These are phyloP conservation scores for Ogataea degrootiae DNA, from an alignment of 805 yeast genomes.

Conservation along the genomic window DNA sequence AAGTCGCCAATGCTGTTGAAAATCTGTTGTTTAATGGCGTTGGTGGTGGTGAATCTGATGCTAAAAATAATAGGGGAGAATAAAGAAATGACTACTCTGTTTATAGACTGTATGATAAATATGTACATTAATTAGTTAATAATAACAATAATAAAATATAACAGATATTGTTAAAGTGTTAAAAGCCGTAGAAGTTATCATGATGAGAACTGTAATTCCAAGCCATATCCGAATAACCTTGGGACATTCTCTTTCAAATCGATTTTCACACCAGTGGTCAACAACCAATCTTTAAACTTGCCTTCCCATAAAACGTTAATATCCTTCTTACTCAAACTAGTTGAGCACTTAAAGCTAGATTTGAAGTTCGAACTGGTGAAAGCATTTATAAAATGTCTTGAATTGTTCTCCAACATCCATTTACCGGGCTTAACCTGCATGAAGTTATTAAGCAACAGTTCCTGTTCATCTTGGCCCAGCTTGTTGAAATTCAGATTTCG, in stretches of 20 bases:
- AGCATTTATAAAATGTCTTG: conserved; percentile 24
- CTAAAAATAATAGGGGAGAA: background rate
- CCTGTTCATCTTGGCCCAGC: conserved; percentile 19
- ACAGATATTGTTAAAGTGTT: background rate
- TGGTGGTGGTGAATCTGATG: background rate
- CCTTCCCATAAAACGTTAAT: conserved; percentile 84
- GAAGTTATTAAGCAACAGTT: conserved; percentile 16
- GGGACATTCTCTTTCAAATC: conserved; percentile 41
- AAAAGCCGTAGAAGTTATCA: conserved; percentile 16
- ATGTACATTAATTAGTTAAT: background rate
- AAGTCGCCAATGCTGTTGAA: conserved; percentile 49
- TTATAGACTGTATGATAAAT: background rate
- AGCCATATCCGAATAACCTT: conserved; percentile 48
- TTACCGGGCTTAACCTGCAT: conserved; percentile 20
- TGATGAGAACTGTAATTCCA: conserved; percentile 59
- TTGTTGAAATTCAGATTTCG: conserved; percentile 12
- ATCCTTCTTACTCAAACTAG: conserved; percentile 59
- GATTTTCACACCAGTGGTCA: conserved; percentile 68
- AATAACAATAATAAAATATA: background rate
- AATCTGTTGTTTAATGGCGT: conserved; percentile 33
- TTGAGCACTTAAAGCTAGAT: conserved; percentile 69
- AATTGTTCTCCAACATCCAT: conserved; percentile 13
- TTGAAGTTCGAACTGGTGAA: conserved; percentile 53
- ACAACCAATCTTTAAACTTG: conserved; percentile 68
- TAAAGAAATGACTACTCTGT: background rate